Evolutionary conservation across 2,329 filamentous ascomycete genomes (phyloP), one percentile per base, ranked within the genome.

Genomic region (Cytospora piceicola): DNA sequence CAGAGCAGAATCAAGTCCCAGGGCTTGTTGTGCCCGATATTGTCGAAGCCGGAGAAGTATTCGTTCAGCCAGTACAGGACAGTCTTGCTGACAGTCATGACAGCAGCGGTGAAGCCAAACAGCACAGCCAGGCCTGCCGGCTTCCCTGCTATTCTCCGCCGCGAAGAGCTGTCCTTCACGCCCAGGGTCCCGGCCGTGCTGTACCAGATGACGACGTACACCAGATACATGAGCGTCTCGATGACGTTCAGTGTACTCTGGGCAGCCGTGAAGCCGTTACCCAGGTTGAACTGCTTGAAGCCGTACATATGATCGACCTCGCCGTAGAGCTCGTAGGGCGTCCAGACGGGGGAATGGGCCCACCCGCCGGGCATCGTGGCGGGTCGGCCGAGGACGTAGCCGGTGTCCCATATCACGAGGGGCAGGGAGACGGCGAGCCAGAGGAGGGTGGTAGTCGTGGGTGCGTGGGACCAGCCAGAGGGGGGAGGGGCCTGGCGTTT

Each of bases 261-360:
- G 46, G 92, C 92, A 52, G 83, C 85, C 0, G 91, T 91, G 78
- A 96, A 97, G 42, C 93, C 92, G 74, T 88, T 88, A 27, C 82
- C 76, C 20, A 82, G 82, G 67, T 91, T 79, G 75, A 85, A 92
- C 4, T 90, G 89, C 71, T 89, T 88, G 81, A 85, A 89, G 51
- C 93, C 92, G 79, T 97, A 97, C 36, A 94, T 82, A 76, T 93
- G 82, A 77, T 97, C 93, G 70, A 96, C 82, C 59, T 83, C 80
- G 65, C 90, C 91, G 79, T 97, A 96, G 1, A 96, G 85, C 73
- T 85, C 86, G 78, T 97, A 97, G 0, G 91, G 92, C 34, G 78
- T 80, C 85, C 87, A 97, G 52, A 96, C 72, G 1, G 91, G 90
- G 79, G 79, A 81, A 79, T 96, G 91, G 61, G 90, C 80, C 56